These are phyloP conservation scores for Porcisia deanei DNA, from an alignment of 208 protist species.

Conservation along the genomic window DNA sequence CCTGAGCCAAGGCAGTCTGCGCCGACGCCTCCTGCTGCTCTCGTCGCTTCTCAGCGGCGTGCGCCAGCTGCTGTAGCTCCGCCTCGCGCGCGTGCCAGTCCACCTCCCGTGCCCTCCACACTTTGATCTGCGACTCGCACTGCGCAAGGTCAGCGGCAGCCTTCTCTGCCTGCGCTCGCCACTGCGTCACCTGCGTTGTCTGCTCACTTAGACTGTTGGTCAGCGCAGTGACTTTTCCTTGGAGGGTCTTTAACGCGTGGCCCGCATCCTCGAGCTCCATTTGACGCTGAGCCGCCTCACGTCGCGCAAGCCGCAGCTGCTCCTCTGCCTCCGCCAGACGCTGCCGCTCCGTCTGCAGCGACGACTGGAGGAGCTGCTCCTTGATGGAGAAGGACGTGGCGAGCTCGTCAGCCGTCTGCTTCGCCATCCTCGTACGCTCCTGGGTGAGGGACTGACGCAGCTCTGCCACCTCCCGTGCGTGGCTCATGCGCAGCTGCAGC, in stretches of 20 bases:
- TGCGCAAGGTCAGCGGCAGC: slow-evolving; percentile 15
- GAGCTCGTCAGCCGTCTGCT: slow-evolving; percentile 54
- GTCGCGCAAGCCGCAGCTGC: slow-evolving; percentile 28
- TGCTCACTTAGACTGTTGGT: slow-evolving; percentile 14
- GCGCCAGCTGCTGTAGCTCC: slow-evolving; percentile 31
- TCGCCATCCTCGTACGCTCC: slow-evolving; percentile 42
- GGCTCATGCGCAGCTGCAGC: slow-evolving; percentile 45
- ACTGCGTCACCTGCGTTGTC: slow-evolving; percentile 19
- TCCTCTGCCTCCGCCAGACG: slow-evolving; percentile 39
- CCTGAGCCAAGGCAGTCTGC: slow-evolving; percentile 40
- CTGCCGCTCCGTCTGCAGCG: slow-evolving; percentile 53
- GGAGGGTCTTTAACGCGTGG: slow-evolving; percentile 16
- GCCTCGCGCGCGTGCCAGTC: slow-evolving; percentile 29
- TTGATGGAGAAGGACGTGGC: slow-evolving; percentile 58
- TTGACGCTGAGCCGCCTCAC: slow-evolving; percentile 20
- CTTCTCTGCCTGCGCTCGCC: slow-evolving; percentile 21
- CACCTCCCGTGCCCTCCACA: slow-evolving; percentile 25
- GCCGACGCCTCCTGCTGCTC: slow-evolving; percentile 47
- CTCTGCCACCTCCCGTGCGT: slow-evolving; percentile 49
- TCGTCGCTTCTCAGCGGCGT: slow-evolving; percentile 33
- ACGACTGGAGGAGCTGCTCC: slow-evolving; percentile 45
- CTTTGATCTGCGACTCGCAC: slow-evolving; percentile 26
- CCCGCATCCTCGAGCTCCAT: slow-evolving; percentile 17
- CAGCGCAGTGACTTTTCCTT: slow-evolving; percentile 9
- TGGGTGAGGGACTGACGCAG: slow-evolving; percentile 47